These are phyloP conservation scores for Alternaria dauci DNA, from an alignment of 2,329 filamentous ascomycete species.

Conservation along the genomic window DNA sequence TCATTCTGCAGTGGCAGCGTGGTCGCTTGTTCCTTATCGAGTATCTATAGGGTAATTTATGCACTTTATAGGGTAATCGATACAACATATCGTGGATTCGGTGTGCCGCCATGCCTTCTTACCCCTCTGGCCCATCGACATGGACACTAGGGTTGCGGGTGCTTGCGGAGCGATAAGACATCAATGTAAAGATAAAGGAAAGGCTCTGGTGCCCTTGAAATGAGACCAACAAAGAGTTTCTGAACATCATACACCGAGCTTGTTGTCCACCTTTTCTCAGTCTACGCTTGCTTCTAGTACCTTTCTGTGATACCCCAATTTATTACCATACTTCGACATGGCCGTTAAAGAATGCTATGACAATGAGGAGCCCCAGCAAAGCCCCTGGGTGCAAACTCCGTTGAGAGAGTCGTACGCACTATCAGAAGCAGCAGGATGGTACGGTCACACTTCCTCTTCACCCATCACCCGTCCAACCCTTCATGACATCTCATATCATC, in stretches of 20 bases:
- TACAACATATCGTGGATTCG: constrained; percentile 27
- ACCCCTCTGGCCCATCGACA: constrained; percentile 22
- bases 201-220: constrained; percentile 10
- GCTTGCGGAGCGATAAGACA: constrained; percentile 37
- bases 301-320: constrained; percentile 20
- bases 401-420: constrained; percentile 72
- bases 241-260: not conserved
- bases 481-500: not conserved
- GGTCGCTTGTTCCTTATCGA: constrained; percentile 37
- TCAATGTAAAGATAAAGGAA: constrained; percentile 24
- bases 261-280: constrained; percentile 3
- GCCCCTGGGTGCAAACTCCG: constrained; percentile 75
- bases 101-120: constrained; percentile 15
- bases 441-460: constrained; percentile 48
- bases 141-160: constrained; percentile 28
- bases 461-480: not conserved
- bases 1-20: constrained; percentile 35
- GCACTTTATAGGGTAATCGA: constrained; percentile 49
- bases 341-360: constrained; percentile 32
- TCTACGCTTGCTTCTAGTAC: constrained; percentile 7
- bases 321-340: constrained; percentile 29
- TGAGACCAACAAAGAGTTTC: constrained; percentile 2
- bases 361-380: constrained; percentile 34
- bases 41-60: constrained; percentile 46
- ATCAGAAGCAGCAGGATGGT: constrained; percentile 77